Percentiles rank a stretch among this genome's conserved stretches.
Evolutionary conservation across 371 early-diverging fungal species (phyloP).

Genomic region (Capillidium rhysosporum): DNA sequence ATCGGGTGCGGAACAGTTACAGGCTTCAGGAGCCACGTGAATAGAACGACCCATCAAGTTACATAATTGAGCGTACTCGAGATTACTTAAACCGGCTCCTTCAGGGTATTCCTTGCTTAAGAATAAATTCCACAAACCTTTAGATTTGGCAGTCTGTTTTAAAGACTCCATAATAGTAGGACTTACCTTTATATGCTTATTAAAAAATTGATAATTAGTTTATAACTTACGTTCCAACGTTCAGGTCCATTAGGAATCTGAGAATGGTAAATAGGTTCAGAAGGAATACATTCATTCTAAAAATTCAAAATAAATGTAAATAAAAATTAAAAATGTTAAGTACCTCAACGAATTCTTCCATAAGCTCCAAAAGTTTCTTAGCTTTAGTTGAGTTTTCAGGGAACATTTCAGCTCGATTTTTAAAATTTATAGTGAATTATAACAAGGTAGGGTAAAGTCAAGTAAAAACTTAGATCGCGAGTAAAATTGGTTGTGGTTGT

Average conservation of each 20-base stretch:
- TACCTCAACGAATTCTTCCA: conserved; percentile 64
- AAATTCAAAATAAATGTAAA: background rate
- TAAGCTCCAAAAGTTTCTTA: conserved; percentile 37
- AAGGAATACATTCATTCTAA: conserved; percentile 88
- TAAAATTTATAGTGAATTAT: too few relatives aligned
- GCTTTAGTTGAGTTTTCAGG: conserved; percentile 33
- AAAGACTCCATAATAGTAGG: conserved; percentile 75
- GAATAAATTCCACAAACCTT: conserved; percentile 94
- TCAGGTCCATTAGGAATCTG: conserved; percentile 55
- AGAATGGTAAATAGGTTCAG: conserved; percentile 46
- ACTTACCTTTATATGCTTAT: conserved; percentile 17
- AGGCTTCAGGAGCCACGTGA: conserved; percentile 62
- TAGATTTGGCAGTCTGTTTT: conserved; percentile 60
- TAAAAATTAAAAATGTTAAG: background rate
- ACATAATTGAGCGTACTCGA: conserved; percentile 82
- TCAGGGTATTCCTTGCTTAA: conserved; percentile 48
- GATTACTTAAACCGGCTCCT: conserved; percentile 77
- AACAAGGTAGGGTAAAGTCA: too few relatives aligned
- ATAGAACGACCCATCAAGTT: conserved; percentile 70
- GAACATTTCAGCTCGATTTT: background rate
- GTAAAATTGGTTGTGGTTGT: too few relatives aligned
- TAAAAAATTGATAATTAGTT: background rate
- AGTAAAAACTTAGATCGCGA: too few relatives aligned
- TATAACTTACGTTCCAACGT: conserved; percentile 47
- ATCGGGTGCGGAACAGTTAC: conserved; percentile 92